Conservation (phyloP, 192 early-diverging fungal genomes). For the Umbelopsis isabellina region DNA sequence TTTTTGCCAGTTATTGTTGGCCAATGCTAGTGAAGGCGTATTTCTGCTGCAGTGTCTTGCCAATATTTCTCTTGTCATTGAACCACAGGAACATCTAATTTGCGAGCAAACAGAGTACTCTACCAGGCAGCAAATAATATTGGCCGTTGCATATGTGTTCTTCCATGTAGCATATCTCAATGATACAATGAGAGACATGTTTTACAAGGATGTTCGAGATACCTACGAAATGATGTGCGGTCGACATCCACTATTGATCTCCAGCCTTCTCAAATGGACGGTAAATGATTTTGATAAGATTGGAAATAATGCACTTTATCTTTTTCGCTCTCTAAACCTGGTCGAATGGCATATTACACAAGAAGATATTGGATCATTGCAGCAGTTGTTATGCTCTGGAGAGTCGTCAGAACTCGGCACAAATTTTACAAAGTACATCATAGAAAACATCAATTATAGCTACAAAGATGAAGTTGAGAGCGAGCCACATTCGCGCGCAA, state of each 20-base stretch:
- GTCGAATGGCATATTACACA: constrained; percentile 41
- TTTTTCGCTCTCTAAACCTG: constrained; percentile 49
- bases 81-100: background rate
- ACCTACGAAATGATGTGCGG: constrained; percentile 42
- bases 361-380: constrained; percentile 40
- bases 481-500: constrained; percentile 16
- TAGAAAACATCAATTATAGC: constrained; percentile 34
- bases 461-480: constrained; percentile 1
- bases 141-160: constrained; percentile 38
- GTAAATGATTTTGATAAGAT: constrained; percentile 42
- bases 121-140: background rate
- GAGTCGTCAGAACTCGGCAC: constrained; percentile 2
- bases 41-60: constrained; percentile 49
- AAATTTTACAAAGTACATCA: constrained; percentile 34
- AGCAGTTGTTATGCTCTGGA: constrained; percentile 29
- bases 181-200: constrained; percentile 34
- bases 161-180: constrained; percentile 48
- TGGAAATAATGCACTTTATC: constrained; percentile 47
- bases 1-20: constrained; percentile 12
- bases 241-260: constrained; percentile 36
- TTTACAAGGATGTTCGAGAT: constrained; percentile 51
- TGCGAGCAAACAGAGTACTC: background rate
- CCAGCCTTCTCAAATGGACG: constrained; percentile 43
- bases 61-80: constrained; percentile 32
- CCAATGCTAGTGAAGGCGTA: constrained; percentile 29